Percentiles rank a stretch among this genome's conserved stretches.
Evolutionary conservation across 805 yeast genomes (phyloP).

Genomic region (Candida adriatica): DNA sequence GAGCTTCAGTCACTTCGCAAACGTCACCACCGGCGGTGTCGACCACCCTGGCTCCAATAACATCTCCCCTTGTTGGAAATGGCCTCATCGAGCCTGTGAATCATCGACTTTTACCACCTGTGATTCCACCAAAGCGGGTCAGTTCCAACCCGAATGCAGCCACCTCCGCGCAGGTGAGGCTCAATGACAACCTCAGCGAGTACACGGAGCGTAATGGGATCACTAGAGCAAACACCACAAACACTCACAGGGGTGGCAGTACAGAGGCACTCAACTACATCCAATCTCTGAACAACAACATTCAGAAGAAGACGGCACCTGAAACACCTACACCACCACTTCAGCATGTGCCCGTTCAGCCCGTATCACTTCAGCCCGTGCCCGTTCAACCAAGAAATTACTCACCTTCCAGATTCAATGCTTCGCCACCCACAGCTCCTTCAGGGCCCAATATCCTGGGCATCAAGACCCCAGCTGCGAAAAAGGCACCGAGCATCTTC

Average conservation of each 20-base stretch:
- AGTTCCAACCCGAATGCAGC: slow-evolving; percentile 5
- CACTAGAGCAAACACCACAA: slow-evolving; percentile 8
- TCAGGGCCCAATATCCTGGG: slow-evolving; percentile 1
- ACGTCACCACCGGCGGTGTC: no score
- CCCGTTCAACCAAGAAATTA: no score
- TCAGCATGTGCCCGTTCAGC: no score
- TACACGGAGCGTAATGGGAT: slow-evolving; percentile 3
- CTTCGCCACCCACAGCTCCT: neutral
- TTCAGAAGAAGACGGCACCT: no score
- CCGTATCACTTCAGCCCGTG: no score
- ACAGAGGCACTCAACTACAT: slow-evolving; percentile 11
- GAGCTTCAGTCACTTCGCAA: no score
- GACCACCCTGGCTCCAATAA: no score
- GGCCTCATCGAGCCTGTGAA: neutral
- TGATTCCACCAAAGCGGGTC: slow-evolving; percentile 3
- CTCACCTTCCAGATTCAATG: slow-evolving; percentile 6
- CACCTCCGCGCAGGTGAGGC: slow-evolving; percentile 13
- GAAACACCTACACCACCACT: no score
- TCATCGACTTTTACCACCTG: neutral
- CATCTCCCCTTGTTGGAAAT: neutral
- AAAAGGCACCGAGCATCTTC: slow-evolving; percentile 6
- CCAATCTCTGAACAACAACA: slow-evolving; percentile 2
- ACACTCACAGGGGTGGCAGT: slow-evolving; percentile 4
- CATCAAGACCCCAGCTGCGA: slow-evolving; percentile 1
- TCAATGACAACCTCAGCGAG: slow-evolving; percentile 8